Evolutionary conservation across 139 green algal genomes (phyloP).

Genomic region (Chlorokybus atmophyticus): DNA sequence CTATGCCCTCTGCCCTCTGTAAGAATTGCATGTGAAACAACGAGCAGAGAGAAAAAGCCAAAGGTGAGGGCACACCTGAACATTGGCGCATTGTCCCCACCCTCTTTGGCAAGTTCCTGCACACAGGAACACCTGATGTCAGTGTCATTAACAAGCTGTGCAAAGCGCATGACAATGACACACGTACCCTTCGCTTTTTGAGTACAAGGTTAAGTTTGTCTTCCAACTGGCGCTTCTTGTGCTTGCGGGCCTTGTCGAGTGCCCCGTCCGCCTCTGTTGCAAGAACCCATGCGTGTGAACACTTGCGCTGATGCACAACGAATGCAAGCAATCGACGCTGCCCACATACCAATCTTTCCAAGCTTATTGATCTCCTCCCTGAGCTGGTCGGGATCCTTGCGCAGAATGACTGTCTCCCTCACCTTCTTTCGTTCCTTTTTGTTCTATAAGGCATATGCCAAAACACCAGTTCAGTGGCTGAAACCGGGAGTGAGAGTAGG

Average conservation of each 20-base stretch:
- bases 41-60: background rate
- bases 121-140: background rate
- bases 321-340: no score
- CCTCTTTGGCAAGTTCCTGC: no score
- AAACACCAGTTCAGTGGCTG: no score
- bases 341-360: constrained; percentile 16
- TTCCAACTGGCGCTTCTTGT: constrained; percentile 31
- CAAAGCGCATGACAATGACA: background rate
- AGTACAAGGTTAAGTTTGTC: constrained; percentile 24
- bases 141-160: background rate
- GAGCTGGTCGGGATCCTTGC: constrained; percentile 17
- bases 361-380: constrained; percentile 26
- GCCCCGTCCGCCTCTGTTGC: constrained; percentile 26
- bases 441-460: constrained; percentile 9
- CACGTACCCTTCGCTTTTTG: constrained; percentile 22
- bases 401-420: constrained; percentile 20
- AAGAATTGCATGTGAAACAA: background rate
- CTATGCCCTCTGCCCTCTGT: background rate
- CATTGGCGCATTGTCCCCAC: background rate
- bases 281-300: no score
- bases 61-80: background rate
- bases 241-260: constrained; percentile 22
- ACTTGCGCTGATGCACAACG: no score
- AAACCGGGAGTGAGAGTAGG: no score
- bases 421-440: constrained; percentile 28